These are phyloP conservation scores for Marasmius oreades DNA, from an alignment of 1,284 basidiomycete species.

Conservation along the genomic window DNA sequence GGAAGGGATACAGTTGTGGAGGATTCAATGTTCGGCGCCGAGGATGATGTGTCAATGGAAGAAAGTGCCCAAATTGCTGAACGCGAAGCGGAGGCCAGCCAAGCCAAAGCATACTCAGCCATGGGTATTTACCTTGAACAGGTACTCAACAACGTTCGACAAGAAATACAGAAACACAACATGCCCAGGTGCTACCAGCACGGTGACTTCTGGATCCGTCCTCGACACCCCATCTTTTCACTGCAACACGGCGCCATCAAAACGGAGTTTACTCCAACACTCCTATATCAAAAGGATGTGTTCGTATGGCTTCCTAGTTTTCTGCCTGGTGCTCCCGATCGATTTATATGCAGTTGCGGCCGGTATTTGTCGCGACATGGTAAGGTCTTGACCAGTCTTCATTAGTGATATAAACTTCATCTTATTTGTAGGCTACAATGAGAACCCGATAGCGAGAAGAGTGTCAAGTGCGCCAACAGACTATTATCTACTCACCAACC, in stretches of 20 bases:
- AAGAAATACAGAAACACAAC: not conserved
- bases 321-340: conserved; percentile 5
- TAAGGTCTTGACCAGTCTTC: not conserved
- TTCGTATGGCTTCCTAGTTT: conserved; percentile 13
- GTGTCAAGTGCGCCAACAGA: conserved; percentile 8
- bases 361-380: not conserved
- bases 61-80: not conserved
- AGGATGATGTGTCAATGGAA: not conserved
- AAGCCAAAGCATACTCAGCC: not conserved
- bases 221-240: conserved; percentile 1
- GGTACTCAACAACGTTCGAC: not conserved
- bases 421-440: conserved; percentile 7
- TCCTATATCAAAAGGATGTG: conserved; percentile 4
- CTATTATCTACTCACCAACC: conserved; percentile 15
- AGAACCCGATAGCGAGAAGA: conserved; percentile 15
- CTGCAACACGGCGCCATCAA: not conserved
- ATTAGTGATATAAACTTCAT: not conserved
- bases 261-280: not conserved
- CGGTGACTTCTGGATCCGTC: conserved; percentile 1
- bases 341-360: conserved; percentile 10
- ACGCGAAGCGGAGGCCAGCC: not conserved
- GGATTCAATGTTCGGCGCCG: not conserved
- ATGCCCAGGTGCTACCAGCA: not conserved
- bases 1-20: not conserved
- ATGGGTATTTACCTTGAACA: not conserved